Evolutionary conservation across 2,329 filamentous ascomycete species (phyloP).

Genomic region (Colletotrichum shisoi): DNA sequence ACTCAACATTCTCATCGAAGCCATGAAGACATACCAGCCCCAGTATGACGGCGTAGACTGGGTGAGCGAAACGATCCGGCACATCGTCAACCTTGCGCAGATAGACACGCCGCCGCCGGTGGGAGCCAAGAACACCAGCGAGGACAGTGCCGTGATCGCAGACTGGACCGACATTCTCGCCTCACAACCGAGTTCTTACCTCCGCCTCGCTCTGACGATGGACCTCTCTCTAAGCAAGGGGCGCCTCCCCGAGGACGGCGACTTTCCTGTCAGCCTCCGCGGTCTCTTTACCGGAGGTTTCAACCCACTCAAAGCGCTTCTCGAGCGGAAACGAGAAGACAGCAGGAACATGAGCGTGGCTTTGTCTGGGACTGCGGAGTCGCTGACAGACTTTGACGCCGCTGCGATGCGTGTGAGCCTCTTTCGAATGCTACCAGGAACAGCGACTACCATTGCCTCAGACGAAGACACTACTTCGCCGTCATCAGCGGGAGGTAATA

Average conservation of each 20-base stretch:
- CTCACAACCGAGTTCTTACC: slow-evolving; percentile 51
- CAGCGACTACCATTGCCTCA: slow-evolving; percentile 36
- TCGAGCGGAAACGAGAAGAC: slow-evolving; percentile 43
- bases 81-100: slow-evolving; percentile 54
- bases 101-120: slow-evolving; percentile 37
- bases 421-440: slow-evolving; percentile 35
- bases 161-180: slow-evolving; percentile 56
- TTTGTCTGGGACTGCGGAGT: background rate
- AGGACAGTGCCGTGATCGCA: slow-evolving; percentile 44
- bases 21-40: slow-evolving; percentile 56
- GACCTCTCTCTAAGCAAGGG: slow-evolving; percentile 55
- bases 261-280: slow-evolving; percentile 53
- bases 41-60: slow-evolving; percentile 58
- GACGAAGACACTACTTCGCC: slow-evolving; percentile 41
- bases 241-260: slow-evolving; percentile 51
- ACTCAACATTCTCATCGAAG: slow-evolving; percentile 55
- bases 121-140: slow-evolving; percentile 22
- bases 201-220: slow-evolving; percentile 55
- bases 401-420: slow-evolving; percentile 28
- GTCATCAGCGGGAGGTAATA: slow-evolving; percentile 17
- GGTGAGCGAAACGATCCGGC: slow-evolving; percentile 54
- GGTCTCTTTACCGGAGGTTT: slow-evolving; percentile 51
- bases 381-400: slow-evolving; percentile 31
- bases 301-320: slow-evolving; percentile 48
- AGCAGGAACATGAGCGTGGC: background rate